Percentiles rank a stretch among this genome's conserved stretches.
Conservation (phyloP, 257 asterid genomes). For the Solanum rostratum region DNA sequence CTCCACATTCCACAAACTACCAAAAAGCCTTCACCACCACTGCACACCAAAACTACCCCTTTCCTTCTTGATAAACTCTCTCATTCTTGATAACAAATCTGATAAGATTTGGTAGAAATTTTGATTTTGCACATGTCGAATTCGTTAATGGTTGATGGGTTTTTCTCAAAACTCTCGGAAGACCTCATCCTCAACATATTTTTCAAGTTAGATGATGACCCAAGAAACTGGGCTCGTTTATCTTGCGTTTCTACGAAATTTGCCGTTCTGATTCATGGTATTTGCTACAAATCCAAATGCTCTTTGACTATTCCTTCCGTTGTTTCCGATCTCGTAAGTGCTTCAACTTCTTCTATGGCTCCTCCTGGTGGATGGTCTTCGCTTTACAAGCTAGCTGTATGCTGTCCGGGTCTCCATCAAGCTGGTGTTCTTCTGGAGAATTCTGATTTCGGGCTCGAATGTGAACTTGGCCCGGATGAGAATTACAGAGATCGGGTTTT, state of each 20-base stretch:
- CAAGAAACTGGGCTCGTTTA: constrained; percentile 77
- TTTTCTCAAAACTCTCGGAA: constrained; percentile 66
- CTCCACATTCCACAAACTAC: neutral
- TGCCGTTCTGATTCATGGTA: constrained; percentile 39
- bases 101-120: neutral
- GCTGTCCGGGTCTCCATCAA: constrained; percentile 81
- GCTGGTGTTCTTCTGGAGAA: constrained; percentile 82
- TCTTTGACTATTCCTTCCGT: constrained; percentile 55
- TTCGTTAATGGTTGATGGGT: neutral
- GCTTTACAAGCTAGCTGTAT: constrained; percentile 74
- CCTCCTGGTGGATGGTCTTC: constrained; percentile 64
- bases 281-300: constrained; percentile 69
- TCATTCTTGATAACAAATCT: too few species aligned
- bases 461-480: constrained; percentile 83
- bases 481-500: constrained; percentile 1
- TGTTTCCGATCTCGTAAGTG: constrained; percentile 57
- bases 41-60: neutral
- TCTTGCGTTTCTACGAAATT: constrained; percentile 79
- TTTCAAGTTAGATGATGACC: constrained; percentile 74
- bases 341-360: constrained; percentile 1
- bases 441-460: constrained; percentile 87
- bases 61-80: too few species aligned
- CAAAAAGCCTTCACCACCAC: neutral
- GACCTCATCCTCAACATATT: constrained; percentile 70
- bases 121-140: constrained; percentile 10